Conservation (phyloP, 148 eudicot species). For the Rhododendron ovatum region DNA sequence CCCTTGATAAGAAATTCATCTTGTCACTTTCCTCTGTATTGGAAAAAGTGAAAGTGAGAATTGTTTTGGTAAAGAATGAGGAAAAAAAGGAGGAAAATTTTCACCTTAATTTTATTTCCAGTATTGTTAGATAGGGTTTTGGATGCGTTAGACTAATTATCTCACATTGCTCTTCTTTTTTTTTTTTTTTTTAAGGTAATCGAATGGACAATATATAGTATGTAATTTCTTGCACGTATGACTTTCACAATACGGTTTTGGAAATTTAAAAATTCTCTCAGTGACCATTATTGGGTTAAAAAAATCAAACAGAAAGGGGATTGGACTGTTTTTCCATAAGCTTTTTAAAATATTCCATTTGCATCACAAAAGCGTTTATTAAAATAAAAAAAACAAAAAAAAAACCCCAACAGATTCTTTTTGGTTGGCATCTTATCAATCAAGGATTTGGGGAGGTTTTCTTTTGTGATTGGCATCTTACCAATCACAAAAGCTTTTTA, state of each 20-base stretch:
- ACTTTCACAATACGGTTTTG: background rate
- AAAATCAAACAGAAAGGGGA: too few relatives aligned
- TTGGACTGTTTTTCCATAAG: too few relatives aligned
- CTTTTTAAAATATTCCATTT: too few relatives aligned
- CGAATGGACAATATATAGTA: too few relatives aligned
- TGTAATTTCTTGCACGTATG: background rate
- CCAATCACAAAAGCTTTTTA: too few relatives aligned
- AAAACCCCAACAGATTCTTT: too few relatives aligned
- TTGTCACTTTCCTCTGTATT: constrained; percentile 5
- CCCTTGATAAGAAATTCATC: background rate
- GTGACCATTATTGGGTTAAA: too few relatives aligned
- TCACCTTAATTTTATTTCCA: background rate
- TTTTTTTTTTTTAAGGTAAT: background rate
- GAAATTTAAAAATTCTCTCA: background rate
- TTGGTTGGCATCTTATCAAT: too few relatives aligned
- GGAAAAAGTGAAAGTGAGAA: background rate
- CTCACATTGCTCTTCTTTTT: background rate
- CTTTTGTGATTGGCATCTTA: too few relatives aligned
- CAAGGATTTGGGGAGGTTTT: too few relatives aligned
- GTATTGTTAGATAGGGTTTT: background rate
- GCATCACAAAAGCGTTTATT: too few relatives aligned
- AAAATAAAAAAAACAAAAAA: too few relatives aligned
- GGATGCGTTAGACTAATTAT: background rate
- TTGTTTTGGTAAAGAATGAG: background rate
- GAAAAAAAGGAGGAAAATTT: background rate